These are phyloP conservation scores for Fusarium neocosmosporiellum DNA, from an alignment of 2,329 filamentous ascomycete genomes.

Conservation along the genomic window DNA sequence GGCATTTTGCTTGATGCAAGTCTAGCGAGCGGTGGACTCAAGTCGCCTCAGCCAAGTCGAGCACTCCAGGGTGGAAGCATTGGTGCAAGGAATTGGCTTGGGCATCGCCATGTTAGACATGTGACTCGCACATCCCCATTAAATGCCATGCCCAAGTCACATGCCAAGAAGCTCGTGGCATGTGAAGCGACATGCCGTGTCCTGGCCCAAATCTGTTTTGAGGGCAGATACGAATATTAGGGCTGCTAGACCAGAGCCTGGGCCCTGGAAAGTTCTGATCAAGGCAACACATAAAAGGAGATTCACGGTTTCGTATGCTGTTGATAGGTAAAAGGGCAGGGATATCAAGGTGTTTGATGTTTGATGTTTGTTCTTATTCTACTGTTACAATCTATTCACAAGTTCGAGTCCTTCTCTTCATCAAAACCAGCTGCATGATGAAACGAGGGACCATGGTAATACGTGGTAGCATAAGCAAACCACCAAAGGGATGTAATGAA, in stretches of 20 bases:
- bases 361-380: neutral
- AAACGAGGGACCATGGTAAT: constrained; percentile 37
- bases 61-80: neutral
- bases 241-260: neutral
- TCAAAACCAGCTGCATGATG: neutral
- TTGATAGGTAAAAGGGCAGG: neutral
- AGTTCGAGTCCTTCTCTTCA: neutral
- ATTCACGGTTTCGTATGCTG: neutral
- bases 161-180: neutral
- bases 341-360: neutral
- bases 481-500: constrained; percentile 36
- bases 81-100: neutral
- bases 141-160: neutral
- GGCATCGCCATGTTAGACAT: neutral
- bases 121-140: neutral
- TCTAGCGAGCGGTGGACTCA: neutral
- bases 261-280: neutral
- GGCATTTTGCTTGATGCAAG: neutral
- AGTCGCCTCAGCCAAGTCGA: neutral
- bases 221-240: neutral
- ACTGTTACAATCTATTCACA: neutral
- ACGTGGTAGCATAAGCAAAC: constrained; percentile 30
- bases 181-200: neutral
- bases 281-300: neutral
- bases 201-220: neutral